Percentiles rank a stretch among this genome's conserved stretches.
These are phyloP conservation scores for Oryza meridionalis DNA, from an alignment of 176 grass and related monocot species.

Conservation along the genomic window DNA sequence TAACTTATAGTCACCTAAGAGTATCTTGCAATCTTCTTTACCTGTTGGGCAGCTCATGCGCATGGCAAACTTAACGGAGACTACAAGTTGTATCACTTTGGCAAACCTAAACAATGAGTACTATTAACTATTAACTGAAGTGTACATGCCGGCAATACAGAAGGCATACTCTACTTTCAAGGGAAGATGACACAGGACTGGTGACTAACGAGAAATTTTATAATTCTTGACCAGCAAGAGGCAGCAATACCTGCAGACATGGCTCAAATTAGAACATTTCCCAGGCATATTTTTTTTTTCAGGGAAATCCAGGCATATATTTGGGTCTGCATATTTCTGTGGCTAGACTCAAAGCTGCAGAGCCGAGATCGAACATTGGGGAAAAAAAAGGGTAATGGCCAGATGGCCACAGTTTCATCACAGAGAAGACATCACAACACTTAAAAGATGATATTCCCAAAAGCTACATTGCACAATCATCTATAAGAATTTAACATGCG, in stretches of 20 bases:
- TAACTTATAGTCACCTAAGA: background rate
- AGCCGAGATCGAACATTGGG: background rate
- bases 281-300: no score
- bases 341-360: background rate
- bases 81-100: background rate
- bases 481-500: no score
- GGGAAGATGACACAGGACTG: background rate
- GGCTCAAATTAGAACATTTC: background rate
- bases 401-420: background rate
- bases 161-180: background rate
- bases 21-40: background rate
- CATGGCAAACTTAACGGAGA: background rate
- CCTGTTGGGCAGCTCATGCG: background rate
- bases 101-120: background rate
- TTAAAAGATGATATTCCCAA: background rate
- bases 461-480: no score
- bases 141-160: background rate
- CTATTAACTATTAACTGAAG: background rate
- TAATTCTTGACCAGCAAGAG: background rate
- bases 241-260: background rate
- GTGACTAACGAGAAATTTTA: background rate
- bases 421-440: background rate
- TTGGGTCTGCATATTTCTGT: background rate
- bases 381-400: background rate
- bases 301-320: background rate